Conservation (phyloP, 2,329 filamentous ascomycete species). For the Aureobasidium mangrovei region DNA sequence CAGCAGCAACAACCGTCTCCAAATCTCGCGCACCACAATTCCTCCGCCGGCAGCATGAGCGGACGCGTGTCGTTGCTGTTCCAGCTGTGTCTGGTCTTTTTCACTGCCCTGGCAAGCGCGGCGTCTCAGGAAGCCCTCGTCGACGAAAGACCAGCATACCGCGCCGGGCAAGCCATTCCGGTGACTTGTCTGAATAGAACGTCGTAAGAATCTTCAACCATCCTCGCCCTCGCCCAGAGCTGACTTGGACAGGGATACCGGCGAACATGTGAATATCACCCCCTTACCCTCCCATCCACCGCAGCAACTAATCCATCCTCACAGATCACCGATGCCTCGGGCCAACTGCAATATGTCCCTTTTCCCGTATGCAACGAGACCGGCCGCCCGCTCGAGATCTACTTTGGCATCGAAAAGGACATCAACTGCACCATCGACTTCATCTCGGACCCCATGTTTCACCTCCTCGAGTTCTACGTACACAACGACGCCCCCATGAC, state of each 20-base stretch:
- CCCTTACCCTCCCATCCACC: background rate
- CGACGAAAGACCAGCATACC: slow-evolving; percentile 34
- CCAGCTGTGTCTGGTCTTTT: slow-evolving; percentile 25
- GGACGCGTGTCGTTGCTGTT: slow-evolving; percentile 12
- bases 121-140: slow-evolving; percentile 34
- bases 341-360: slow-evolving; percentile 84
- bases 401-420: slow-evolving; percentile 73
- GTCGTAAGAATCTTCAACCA: slow-evolving; percentile 32
- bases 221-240: background rate
- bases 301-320: background rate
- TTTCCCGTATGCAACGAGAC: slow-evolving; percentile 91
- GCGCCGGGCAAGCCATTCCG: slow-evolving; percentile 41
- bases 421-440: slow-evolving; percentile 75
- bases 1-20: background rate
- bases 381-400: slow-evolving; percentile 67
- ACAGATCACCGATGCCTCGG: slow-evolving; percentile 62
- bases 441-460: slow-evolving; percentile 72
- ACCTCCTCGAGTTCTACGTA: slow-evolving; percentile 92
- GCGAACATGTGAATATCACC: slow-evolving; percentile 56
- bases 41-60: background rate
- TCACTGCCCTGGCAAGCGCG: slow-evolving; percentile 30
- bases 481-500: slow-evolving; percentile 90
- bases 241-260: slow-evolving; percentile 60
- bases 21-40: no score
- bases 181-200: slow-evolving; percentile 45